A percentile compares a stretch with the other conserved stretches of the same genome.
Conservation (phyloP, 768 basidiomycete genomes). For the Hemileccinum rubropunctum region DNA sequence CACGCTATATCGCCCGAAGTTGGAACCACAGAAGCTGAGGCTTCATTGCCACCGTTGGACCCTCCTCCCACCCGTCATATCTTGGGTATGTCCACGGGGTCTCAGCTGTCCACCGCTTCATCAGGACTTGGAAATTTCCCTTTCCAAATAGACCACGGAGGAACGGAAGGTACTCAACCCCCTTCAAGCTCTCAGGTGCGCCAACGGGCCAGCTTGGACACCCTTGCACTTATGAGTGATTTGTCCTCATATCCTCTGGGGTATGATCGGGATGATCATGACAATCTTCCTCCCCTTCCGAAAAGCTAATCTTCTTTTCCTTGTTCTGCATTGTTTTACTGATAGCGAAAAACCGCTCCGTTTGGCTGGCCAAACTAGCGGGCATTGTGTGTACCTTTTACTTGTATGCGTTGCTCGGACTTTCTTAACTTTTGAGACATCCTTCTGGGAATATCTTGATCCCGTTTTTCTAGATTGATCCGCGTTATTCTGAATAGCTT, state of each 20-base stretch:
- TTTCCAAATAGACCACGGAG: slow-evolving; percentile 77
- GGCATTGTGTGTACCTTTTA: slow-evolving; percentile 27
- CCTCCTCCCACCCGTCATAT: slow-evolving; percentile 59
- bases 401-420: slow-evolving; percentile 23
- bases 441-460: slow-evolving; percentile 3
- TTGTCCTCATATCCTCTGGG: slow-evolving; percentile 80
- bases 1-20: not conserved
- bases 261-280: slow-evolving; percentile 50
- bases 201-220: slow-evolving; percentile 81
- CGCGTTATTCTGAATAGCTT: not conserved
- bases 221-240: slow-evolving; percentile 78
- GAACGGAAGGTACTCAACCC: slow-evolving; percentile 30
- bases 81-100: slow-evolving; percentile 72
- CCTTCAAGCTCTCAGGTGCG: slow-evolving; percentile 42
- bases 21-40: slow-evolving; percentile 24
- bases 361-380: slow-evolving; percentile 29
- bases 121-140: slow-evolving; percentile 83
- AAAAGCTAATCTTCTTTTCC: slow-evolving; percentile 21
- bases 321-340: slow-evolving; percentile 3
- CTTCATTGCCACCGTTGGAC: slow-evolving; percentile 35
- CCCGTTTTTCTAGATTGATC: slow-evolving; percentile 5
- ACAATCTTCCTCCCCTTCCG: slow-evolving; percentile 20
- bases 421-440: slow-evolving; percentile 10
- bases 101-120: slow-evolving; percentile 74
- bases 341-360: slow-evolving; percentile 11